Percentiles rank a stretch among this genome's conserved stretches.
Evolutionary conservation across 257 asterid genomes (phyloP).

Genomic region (Lantana camara): DNA sequence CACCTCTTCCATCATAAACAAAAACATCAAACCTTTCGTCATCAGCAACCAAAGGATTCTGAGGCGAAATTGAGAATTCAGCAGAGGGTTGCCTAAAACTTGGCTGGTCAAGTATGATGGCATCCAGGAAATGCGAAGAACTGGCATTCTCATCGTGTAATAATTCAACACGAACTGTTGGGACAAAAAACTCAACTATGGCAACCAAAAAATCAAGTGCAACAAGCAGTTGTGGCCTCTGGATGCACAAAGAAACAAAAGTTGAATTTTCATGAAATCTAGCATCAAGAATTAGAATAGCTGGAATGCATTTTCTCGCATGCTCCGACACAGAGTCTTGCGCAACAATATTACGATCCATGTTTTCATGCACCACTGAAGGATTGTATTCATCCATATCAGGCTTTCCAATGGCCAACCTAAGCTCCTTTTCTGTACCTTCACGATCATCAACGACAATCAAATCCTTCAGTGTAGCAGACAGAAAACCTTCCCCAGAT

Average conservation of each 20-base stretch:
- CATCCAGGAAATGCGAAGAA: constrained; percentile 58
- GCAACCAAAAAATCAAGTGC: constrained; percentile 94
- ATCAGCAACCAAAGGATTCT: constrained; percentile 80
- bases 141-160: constrained; percentile 59
- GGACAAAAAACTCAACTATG: constrained; percentile 92
- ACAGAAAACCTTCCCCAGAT: constrained; percentile 77
- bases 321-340: constrained; percentile 32
- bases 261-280: constrained; percentile 64
- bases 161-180: constrained; percentile 74
- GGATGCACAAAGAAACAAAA: constrained; percentile 72
- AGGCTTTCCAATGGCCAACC: constrained; percentile 87
- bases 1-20: constrained; percentile 93
- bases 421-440: constrained; percentile 90
- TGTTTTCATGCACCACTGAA: constrained; percentile 39
- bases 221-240: constrained; percentile 96
- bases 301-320: constrained; percentile 58
- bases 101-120: constrained; percentile 74
- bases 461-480: constrained; percentile 82
- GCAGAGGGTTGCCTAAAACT: constrained; percentile 63
- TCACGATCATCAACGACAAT: constrained; percentile 88
- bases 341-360: constrained; percentile 32
- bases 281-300: constrained; percentile 90
- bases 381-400: constrained; percentile 50
- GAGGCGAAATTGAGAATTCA: constrained; percentile 76
- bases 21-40: constrained; percentile 80